Percentiles rank a stretch among this genome's conserved stretches.
Conservation (phyloP, 805 yeast species). For the Zygosaccharomyces bisporus region DNA sequence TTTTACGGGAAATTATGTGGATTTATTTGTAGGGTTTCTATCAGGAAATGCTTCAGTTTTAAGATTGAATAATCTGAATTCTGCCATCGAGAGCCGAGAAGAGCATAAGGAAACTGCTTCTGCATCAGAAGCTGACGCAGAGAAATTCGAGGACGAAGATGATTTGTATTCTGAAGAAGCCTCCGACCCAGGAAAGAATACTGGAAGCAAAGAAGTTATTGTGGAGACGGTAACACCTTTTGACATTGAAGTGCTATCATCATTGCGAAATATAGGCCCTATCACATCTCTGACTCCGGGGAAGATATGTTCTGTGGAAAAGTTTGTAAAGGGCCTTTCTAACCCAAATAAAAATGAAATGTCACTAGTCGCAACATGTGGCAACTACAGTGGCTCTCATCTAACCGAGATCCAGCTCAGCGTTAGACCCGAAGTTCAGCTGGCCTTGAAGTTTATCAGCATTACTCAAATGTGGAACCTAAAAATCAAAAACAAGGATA, state of each 20-base stretch:
- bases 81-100: slow-evolving; percentile 32
- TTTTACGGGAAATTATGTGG: slow-evolving; percentile 36
- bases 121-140: slow-evolving; percentile 35
- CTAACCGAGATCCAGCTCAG: slow-evolving; percentile 63
- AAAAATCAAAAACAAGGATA: slow-evolving; percentile 42
- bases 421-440: slow-evolving; percentile 61
- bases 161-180: slow-evolving; percentile 28
- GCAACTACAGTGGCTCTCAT: slow-evolving; percentile 52
- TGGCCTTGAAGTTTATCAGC: slow-evolving; percentile 67
- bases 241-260: slow-evolving; percentile 49
- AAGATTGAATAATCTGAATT: slow-evolving; percentile 31
- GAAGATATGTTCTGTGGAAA: slow-evolving; percentile 47
- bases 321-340: slow-evolving; percentile 53
- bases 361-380: slow-evolving; percentile 67
- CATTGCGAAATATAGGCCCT: slow-evolving; percentile 67
- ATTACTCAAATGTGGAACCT: slow-evolving; percentile 76
- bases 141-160: slow-evolving; percentile 36
- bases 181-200: slow-evolving; percentile 12
- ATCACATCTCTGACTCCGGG: slow-evolving; percentile 66
- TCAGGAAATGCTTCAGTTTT: slow-evolving; percentile 56
- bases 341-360: slow-evolving; percentile 67
- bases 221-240: slow-evolving; percentile 33
- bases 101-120: slow-evolving; percentile 49
- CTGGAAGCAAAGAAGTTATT: slow-evolving; percentile 13
- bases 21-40: slow-evolving; percentile 56